Evolutionary conservation across 176 grass and related monocot genomes (phyloP), one percentile per base, ranked within the genome.

Genomic region (Ananas comosus): DNA sequence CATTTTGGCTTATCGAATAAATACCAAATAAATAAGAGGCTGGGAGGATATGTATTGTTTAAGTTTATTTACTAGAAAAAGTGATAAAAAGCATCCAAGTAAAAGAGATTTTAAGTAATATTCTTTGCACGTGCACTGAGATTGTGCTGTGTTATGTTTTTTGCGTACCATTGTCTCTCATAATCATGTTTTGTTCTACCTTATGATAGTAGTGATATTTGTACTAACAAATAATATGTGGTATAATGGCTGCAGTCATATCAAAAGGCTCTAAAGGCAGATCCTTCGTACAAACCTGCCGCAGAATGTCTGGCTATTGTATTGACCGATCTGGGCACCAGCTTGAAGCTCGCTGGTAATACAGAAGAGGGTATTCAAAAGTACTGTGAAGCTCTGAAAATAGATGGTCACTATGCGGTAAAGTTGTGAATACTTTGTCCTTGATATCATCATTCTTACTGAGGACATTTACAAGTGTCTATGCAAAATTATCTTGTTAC

Each of bases 281-380:
- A 99, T 78, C 82, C 95, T 69, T 88, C 90, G 3, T 99, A 99
- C 83, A 99, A 99, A 70, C 80, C 82, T 80, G 95, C 95, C 28
- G 73, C 80, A 0, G 95, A 94, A 69, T 88, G 84, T 81, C 90
- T 94, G 64, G 90, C 95, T 66, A 91, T 99, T 80, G 95, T 94
- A 49, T 83, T 99, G 78, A 99, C 95, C 13, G 95, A 99, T 84
- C 85, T 99, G 65, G 95, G 95, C 73, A 99, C 95, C 65, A 99
- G 95, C 79, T 70, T 99, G 67, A 99, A 99, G 76, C 85, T 99
- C 64, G 80, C 84, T 12, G 95, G 95, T 67, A 94, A 86, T 76
- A 94, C 95, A 51, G 90, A 99, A 69, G 95, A 91, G 21, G 95
- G 90, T 48, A 99, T 99, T 86, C 82, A 99, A 74, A 99, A 99